Conservation (phyloP, 1,139 yeast genomes). For the Geotrichum bryndzae region DNA sequence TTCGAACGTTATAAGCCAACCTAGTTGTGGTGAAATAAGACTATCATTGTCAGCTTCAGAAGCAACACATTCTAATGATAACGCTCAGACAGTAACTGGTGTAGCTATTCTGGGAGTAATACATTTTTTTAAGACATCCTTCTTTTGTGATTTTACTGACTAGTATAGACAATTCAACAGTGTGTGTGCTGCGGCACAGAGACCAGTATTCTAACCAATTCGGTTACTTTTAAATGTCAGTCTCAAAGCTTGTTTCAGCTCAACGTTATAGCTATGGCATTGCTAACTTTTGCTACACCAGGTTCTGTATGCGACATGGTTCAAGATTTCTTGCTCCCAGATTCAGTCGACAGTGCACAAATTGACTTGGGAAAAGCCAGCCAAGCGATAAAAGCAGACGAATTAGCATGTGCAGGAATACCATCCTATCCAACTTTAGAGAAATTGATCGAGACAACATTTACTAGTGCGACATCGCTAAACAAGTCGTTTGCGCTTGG, state of each 20-base stretch:
- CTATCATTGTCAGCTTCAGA: neutral
- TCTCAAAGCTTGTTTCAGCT: neutral
- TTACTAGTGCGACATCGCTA: constrained; percentile 25
- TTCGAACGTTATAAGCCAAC: neutral
- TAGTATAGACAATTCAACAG: neutral
- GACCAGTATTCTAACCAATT: constrained; percentile 44
- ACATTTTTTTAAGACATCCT: neutral
- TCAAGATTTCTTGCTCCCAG: constrained; percentile 25
- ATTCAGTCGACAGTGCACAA: neutral
- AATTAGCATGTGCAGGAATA: neutral
- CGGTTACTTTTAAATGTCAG: constrained; percentile 49
- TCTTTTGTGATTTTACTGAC: neutral
- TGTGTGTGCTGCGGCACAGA: constrained; percentile 60
- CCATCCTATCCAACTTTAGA: constrained; percentile 18
- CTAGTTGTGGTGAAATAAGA: neutral
- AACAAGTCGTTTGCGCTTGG: constrained; percentile 27
- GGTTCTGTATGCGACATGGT: constrained; percentile 27
- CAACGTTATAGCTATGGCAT: no score
- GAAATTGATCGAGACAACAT: constrained; percentile 20
- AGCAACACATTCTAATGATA: neutral
- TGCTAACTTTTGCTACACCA: constrained; percentile 1
- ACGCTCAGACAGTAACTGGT: neutral
- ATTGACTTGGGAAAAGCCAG: constrained; percentile 1
- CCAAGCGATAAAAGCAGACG: constrained; percentile 5
- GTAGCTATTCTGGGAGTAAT: neutral